Conservation (phyloP, 805 yeast genomes). For the Candida maesae region DNA sequence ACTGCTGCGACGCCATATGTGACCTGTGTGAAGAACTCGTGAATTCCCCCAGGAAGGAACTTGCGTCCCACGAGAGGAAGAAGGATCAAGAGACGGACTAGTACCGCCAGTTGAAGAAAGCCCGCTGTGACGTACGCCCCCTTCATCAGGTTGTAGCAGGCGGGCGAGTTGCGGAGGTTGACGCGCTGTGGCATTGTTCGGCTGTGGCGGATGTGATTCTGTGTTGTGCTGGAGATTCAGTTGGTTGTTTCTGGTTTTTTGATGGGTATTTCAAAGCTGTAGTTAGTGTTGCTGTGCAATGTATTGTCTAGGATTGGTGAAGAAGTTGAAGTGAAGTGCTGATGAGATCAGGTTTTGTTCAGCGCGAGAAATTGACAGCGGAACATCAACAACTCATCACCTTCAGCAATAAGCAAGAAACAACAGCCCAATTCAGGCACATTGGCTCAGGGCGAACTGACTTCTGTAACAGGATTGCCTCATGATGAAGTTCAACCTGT, state of each 20-base stretch:
- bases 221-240: not conserved
- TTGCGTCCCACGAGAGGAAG: conserved; percentile 61
- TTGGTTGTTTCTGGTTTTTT: not conserved
- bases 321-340: too few species aligned
- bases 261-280: too few species aligned
- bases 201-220: too few species aligned
- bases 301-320: too few species aligned
- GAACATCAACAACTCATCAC: not conserved
- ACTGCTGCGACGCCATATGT: not conserved
- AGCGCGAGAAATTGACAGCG: not conserved
- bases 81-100: conserved; percentile 46
- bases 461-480: not conserved
- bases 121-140: conserved; percentile 6
- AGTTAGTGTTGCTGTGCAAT: too few species aligned
- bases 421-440: too few species aligned
- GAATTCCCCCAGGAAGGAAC: conserved; percentile 69
- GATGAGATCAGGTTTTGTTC: too few species aligned
- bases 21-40: conserved; percentile 46
- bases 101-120: conserved; percentile 26
- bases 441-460: too few species aligned
- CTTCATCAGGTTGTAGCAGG: conserved; percentile 10
- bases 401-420: too few species aligned
- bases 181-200: conserved; percentile 20
- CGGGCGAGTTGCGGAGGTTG: conserved; percentile 16
- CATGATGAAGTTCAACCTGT: conserved; percentile 13